A percentile compares a stretch with the other conserved stretches of the same genome.
These are phyloP conservation scores for Vachellia pachyceras DNA, from an alignment of 306 rosid species.

Conservation along the genomic window DNA sequence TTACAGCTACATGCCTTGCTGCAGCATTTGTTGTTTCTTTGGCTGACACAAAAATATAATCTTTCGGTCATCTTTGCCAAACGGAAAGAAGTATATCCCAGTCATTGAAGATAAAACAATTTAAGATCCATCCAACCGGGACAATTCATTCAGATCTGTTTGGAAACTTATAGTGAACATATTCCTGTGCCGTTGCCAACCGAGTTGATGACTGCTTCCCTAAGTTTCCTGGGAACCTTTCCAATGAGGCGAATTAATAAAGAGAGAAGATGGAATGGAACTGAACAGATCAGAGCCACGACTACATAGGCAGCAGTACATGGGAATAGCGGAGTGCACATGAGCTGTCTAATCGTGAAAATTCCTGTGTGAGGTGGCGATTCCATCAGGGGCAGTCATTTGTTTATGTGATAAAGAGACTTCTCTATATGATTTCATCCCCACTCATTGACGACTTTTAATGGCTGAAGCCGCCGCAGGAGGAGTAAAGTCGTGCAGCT, in stretches of 20 bases:
- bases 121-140: neutral
- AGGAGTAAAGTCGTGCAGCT: neutral
- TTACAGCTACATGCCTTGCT: slow-evolving; percentile 4
- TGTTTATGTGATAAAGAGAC: neutral
- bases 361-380: neutral
- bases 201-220: neutral
- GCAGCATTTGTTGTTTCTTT: slow-evolving; percentile 20
- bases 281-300: neutral
- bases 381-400: neutral
- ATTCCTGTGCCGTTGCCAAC: neutral
- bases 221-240: neutral
- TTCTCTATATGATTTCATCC: slow-evolving; percentile 15
- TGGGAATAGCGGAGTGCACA: neutral
- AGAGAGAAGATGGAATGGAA: neutral
- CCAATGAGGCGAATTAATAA: neutral
- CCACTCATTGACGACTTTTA: neutral
- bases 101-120: neutral
- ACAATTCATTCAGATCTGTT: neutral
- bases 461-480: neutral
- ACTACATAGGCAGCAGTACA: neutral
- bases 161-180: neutral
- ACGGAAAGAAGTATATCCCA: neutral
- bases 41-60: slow-evolving; percentile 6
- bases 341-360: neutral
- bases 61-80: slow-evolving; percentile 20